Evolutionary conservation across 768 basidiomycete genomes (phyloP).

Genomic region (Gymnopilus junonius): DNA sequence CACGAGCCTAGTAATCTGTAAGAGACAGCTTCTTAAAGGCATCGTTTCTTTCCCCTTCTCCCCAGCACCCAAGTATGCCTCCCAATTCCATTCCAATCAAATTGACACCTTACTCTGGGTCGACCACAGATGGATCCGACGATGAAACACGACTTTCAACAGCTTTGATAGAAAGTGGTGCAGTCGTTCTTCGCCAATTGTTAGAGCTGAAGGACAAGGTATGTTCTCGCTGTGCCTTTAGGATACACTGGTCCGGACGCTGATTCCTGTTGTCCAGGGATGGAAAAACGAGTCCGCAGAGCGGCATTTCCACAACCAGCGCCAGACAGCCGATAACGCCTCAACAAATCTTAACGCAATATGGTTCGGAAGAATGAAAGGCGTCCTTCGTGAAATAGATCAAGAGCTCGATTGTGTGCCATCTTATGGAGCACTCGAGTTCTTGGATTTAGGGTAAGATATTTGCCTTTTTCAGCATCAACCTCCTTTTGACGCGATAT

Average conservation of each 20-base stretch:
- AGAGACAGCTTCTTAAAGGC: no score
- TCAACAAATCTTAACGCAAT: not conserved
- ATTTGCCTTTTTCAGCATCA: not conserved
- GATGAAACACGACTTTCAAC: not conserved
- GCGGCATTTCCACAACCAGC: not conserved
- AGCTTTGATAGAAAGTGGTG: not conserved
- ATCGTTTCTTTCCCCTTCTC: no score
- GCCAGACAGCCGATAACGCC: slow-evolving; percentile 1
- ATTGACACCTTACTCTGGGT: no score
- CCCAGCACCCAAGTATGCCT: no score
- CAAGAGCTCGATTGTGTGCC: not conserved
- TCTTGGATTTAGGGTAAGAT: slow-evolving; percentile 9
- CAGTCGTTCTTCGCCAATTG: not conserved
- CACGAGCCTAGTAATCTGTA: no score
- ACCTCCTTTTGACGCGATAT: not conserved
- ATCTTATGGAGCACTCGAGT: not conserved
- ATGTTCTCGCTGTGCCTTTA: not conserved
- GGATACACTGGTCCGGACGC: no score
- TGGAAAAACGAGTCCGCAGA: slow-evolving; percentile 3
- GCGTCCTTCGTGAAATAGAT: slow-evolving; percentile 5
- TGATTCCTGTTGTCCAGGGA: not conserved
- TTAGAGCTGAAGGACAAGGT: not conserved
- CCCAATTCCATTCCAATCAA: no score
- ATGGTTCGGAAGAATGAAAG: slow-evolving; percentile 8
- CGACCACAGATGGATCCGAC: not conserved